Evolutionary conservation across 345 rosid species (phyloP).

Genomic region (Lepidium didymum): DNA sequence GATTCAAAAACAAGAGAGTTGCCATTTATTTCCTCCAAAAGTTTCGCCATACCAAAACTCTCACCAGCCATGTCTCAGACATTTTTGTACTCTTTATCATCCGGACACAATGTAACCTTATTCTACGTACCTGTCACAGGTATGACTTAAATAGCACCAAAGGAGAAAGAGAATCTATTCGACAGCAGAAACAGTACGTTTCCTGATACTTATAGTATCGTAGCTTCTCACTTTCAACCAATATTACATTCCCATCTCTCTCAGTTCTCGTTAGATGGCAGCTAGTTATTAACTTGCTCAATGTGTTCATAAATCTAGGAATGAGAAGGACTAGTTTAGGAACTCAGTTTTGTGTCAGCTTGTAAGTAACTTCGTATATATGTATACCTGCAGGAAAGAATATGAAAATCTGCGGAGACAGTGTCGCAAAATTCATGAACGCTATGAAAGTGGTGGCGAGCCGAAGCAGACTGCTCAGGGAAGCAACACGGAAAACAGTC

Average conservation of each 20-base stretch:
- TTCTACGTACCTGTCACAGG: conserved; percentile 34
- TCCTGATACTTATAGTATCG: neutral
- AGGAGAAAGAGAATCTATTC: conserved; percentile 56
- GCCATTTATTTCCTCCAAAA: too few species aligned
- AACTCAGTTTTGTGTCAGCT: neutral
- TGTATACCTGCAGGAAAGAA: conserved; percentile 46
- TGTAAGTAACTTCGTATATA: conserved; percentile 3
- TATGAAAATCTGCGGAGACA: conserved; percentile 58
- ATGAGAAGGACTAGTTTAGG: neutral
- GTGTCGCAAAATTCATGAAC: conserved; percentile 41
- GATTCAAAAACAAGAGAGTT: neutral
- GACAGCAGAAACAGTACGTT: conserved; percentile 53
- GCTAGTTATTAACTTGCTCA: conserved; percentile 5
- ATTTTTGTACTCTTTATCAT: neutral
- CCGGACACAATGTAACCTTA: neutral
- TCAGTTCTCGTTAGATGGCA: conserved; percentile 8
- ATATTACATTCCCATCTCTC: neutral
- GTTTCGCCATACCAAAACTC: neutral
- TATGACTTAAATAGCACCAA: conserved; percentile 58
- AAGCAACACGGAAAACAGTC: conserved; percentile 39
- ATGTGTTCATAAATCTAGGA: neutral
- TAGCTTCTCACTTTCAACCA: conserved; percentile 12
- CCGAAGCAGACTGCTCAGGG: conserved; percentile 36
- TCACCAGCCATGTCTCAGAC: neutral
- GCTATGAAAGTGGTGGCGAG: conserved; percentile 33